Conservation (phyloP, 2,329 filamentous ascomycete genomes). For the Aspergillus hortae region DNA sequence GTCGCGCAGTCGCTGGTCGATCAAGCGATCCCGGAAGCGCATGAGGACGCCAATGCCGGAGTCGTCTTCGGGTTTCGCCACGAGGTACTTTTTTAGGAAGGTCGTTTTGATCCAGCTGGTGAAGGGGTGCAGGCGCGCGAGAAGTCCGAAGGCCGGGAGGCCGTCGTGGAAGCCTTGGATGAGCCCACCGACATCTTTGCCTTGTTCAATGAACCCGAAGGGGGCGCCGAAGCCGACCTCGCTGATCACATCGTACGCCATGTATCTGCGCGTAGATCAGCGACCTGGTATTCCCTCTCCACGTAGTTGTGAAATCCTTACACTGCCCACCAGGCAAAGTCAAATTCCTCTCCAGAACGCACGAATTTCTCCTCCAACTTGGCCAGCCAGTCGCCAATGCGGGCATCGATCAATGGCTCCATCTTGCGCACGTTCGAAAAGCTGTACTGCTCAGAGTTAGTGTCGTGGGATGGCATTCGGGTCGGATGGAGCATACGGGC, state of each 20-base stretch:
- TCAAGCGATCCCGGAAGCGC: slow-evolving; percentile 55
- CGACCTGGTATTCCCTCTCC: background rate
- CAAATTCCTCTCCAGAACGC: slow-evolving; percentile 44
- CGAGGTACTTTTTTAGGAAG: slow-evolving; percentile 50
- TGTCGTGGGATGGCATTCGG: background rate
- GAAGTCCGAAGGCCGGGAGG: slow-evolving; percentile 49
- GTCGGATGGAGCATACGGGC: slow-evolving; percentile 29
- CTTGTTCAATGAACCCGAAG: slow-evolving; percentile 54
- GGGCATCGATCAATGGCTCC: slow-evolving; percentile 54
- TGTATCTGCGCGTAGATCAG: slow-evolving; percentile 31
- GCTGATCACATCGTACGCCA: slow-evolving; percentile 58
- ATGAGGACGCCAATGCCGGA: slow-evolving; percentile 56
- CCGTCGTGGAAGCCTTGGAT: slow-evolving; percentile 56
- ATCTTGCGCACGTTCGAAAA: slow-evolving; percentile 58
- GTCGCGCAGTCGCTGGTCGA: slow-evolving; percentile 47
- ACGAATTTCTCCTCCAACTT: slow-evolving; percentile 49
- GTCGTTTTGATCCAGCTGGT: slow-evolving; percentile 55
- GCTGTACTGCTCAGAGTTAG: slow-evolving; percentile 40
- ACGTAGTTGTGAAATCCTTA: slow-evolving; percentile 18
- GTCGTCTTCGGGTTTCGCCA: slow-evolving; percentile 52
- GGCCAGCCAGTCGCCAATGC: slow-evolving; percentile 50
- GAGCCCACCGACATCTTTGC: slow-evolving; percentile 51
- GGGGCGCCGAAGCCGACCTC: slow-evolving; percentile 55
- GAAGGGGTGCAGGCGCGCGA: slow-evolving; percentile 52
- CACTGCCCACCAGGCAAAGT: slow-evolving; percentile 56